phyloP scores from a whole-genome alignment of 495 filamentous ascomycete species.

The Penicillium arizonense region DNA sequence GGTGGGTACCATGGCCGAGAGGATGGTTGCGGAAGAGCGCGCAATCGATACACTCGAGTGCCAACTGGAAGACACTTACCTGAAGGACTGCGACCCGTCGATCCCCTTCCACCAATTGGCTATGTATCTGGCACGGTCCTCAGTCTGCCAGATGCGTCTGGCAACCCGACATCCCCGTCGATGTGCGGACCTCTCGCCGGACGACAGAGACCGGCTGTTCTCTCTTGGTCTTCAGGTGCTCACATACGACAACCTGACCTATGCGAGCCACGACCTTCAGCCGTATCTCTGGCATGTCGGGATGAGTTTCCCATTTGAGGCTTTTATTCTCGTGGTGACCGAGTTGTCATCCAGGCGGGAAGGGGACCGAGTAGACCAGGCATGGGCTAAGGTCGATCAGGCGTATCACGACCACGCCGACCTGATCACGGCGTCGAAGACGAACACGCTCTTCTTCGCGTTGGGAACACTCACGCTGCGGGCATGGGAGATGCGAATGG shows the following conservation, averaged over 20 bases:
- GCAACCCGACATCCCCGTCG: not conserved
- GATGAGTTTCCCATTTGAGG: not conserved
- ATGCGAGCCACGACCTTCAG: not conserved
- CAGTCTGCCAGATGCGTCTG: not conserved
- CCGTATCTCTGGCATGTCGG: not conserved
- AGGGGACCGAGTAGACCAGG: slow-evolving; percentile 5
- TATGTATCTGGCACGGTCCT: slow-evolving; percentile 11
- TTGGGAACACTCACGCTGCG: slow-evolving; percentile 3
- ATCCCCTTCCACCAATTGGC: slow-evolving; percentile 44
- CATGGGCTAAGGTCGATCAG: slow-evolving; percentile 7
- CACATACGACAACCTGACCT: not conserved
- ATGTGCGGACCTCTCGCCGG: not conserved
- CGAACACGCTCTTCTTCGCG: slow-evolving; percentile 2
- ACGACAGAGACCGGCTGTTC: not conserved
- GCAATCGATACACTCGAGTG: slow-evolving; percentile 39
- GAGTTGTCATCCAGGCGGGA: not conserved
- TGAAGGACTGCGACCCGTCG: slow-evolving; percentile 43
- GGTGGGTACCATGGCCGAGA: not conserved
- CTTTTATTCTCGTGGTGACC: not conserved
- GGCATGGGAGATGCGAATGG: not conserved
- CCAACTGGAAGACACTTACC: slow-evolving; percentile 46
- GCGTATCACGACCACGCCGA: slow-evolving; percentile 7
- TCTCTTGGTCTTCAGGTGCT: not conserved
- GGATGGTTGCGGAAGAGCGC: slow-evolving; percentile 13
- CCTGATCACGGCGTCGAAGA: slow-evolving; percentile 6